These are phyloP conservation scores for Coelastrella sp. DNA, from an alignment of 139 green algal species.

Conservation along the genomic window DNA sequence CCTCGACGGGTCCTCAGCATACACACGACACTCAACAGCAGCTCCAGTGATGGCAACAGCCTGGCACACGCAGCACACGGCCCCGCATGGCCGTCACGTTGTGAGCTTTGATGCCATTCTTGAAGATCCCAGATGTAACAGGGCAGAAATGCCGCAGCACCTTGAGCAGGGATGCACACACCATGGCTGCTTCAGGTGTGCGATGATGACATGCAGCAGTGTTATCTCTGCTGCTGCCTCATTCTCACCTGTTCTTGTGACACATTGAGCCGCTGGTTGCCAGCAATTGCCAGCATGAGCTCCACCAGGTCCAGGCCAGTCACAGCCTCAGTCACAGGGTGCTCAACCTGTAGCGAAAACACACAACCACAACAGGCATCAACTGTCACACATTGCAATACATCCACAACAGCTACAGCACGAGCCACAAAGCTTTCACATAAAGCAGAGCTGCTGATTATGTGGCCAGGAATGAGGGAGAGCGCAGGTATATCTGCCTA, in stretches of 20 bases:
- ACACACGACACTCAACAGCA: conserved; percentile 82
- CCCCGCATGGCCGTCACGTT: too few relatives aligned
- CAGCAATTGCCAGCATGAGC: conserved; percentile 88
- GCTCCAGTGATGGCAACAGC: conserved; percentile 53
- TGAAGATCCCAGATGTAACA: neutral
- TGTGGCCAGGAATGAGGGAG: neutral
- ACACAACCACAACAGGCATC: neutral
- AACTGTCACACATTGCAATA: too few relatives aligned
- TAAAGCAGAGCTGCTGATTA: neutral
- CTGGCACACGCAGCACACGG: neutral
- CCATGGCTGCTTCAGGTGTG: too few relatives aligned
- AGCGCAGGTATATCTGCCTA: neutral
- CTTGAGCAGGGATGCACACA: too few relatives aligned
- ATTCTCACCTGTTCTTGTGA: conserved; percentile 57
- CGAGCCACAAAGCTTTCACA: neutral
- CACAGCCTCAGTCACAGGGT: conserved; percentile 90
- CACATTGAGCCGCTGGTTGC: conserved; percentile 63
- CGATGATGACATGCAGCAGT: too few relatives aligned
- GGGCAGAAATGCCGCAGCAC: neutral
- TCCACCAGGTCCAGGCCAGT: conserved; percentile 89
- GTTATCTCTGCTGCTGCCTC: neutral
- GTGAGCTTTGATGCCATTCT: neutral
- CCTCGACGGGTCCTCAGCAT: conserved; percentile 73
- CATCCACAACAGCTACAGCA: neutral
- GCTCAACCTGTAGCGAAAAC: conserved; percentile 78